Percentiles rank a stretch among this genome's conserved stretches.
These are phyloP conservation scores for Ensete glaucum DNA, from an alignment of 176 grass and related monocot genomes.

Conservation along the genomic window DNA sequence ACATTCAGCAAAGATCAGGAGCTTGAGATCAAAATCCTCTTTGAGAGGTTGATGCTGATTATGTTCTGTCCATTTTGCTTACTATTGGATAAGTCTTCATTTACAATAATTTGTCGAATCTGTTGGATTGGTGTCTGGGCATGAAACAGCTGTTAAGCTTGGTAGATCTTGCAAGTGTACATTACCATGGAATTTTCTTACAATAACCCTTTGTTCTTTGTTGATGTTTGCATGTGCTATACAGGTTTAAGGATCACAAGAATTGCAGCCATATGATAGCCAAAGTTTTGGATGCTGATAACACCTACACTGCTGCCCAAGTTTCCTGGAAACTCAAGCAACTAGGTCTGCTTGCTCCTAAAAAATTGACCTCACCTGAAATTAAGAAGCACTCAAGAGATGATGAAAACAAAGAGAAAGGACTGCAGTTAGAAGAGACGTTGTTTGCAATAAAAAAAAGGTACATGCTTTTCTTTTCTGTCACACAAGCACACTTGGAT, in stretches of 20 bases:
- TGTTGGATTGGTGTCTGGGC: neutral
- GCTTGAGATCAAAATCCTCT: slow-evolving; percentile 20
- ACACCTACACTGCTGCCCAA: slow-evolving; percentile 18
- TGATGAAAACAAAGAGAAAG: neutral
- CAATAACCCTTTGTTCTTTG: neutral
- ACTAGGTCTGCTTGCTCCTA: slow-evolving; percentile 17
- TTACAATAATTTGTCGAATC: neutral
- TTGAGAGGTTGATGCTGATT: slow-evolving; percentile 8
- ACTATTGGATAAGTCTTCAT: no score
- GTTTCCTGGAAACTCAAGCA: slow-evolving; percentile 24
- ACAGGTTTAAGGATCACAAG: slow-evolving; percentile 17
- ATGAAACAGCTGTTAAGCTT: neutral
- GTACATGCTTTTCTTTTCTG: slow-evolving; percentile 17
- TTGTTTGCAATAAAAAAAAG: slow-evolving; percentile 50
- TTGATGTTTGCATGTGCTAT: slow-evolving; percentile 3
- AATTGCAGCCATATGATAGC: slow-evolving; percentile 23
- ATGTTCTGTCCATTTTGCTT: neutral
- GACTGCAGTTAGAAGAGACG: slow-evolving; percentile 47
- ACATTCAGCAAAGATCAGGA: slow-evolving; percentile 21
- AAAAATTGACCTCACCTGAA: slow-evolving; percentile 1
- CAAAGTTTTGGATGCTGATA: slow-evolving; percentile 18
- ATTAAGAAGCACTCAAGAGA: neutral
- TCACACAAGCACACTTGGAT: neutral
- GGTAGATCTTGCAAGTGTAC: neutral
- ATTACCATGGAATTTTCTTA: no score